Evolutionary conservation across 495 filamentous ascomycete genomes (phyloP).

Genomic region (Podospora australis): DNA sequence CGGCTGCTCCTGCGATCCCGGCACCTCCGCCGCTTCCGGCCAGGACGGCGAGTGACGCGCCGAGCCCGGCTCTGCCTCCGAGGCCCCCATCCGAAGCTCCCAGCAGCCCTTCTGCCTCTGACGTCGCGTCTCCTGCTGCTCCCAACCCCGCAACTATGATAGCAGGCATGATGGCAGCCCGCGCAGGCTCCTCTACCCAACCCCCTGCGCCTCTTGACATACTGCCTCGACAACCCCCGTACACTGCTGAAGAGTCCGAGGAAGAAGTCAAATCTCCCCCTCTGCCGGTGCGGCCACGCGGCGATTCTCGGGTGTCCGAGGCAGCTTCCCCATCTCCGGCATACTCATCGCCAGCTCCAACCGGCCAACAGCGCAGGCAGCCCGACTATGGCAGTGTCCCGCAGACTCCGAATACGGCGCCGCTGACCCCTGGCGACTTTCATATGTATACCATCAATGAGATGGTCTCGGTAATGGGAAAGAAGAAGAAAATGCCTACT

Average conservation of each 20-base stretch:
- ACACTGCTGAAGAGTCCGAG: constrained; percentile 27
- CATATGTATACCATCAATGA: constrained; percentile 95
- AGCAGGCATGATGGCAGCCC: constrained; percentile 61
- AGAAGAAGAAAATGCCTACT: constrained; percentile 95
- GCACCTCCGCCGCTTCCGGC: constrained; percentile 28
- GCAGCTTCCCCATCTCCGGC: constrained; percentile 42
- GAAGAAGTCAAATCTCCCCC: constrained; percentile 34
- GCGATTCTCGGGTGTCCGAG: constrained; percentile 48
- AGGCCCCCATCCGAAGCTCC: constrained; percentile 25
- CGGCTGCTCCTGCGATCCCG: constrained; percentile 19
- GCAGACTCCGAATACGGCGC: constrained; percentile 21
- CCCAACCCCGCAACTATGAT: constrained; percentile 66
- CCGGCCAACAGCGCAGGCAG: constrained; percentile 16
- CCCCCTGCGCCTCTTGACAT: constrained; percentile 21
- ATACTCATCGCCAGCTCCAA: constrained; percentile 23
- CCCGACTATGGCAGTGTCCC: constrained; percentile 18
- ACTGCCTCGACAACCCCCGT: constrained; percentile 12
- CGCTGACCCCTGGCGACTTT: constrained; percentile 66
- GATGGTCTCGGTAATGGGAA: constrained; percentile 89
- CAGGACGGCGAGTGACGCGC: constrained; percentile 23
- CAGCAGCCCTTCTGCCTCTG: constrained; percentile 9
- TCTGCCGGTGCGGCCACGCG: constrained; percentile 62
- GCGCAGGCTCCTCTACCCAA: constrained; percentile 18
- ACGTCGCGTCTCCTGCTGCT: constrained; percentile 22
- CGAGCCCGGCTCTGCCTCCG: constrained; percentile 30